Conservation (phyloP, 495 filamentous ascomycete genomes). For the Xylaria flabelliformis region DNA sequence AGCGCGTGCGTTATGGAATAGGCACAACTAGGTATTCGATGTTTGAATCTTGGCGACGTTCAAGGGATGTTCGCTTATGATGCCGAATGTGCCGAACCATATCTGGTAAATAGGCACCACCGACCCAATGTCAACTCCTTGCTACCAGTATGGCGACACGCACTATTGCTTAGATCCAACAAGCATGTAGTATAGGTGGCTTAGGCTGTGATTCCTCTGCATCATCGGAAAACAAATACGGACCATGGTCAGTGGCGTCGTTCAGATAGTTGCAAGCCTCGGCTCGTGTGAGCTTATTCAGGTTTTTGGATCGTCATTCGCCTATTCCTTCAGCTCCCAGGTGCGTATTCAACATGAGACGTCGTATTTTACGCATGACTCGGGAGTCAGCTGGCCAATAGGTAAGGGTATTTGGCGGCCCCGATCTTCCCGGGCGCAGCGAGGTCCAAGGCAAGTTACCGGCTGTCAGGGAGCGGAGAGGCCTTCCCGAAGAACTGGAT, state of each 20-base stretch:
- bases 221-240: background rate
- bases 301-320: background rate
- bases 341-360: background rate
- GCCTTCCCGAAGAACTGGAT: conserved; percentile 13
- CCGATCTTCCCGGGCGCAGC: conserved; percentile 24
- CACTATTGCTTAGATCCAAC: background rate
- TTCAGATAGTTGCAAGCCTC: background rate
- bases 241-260: background rate
- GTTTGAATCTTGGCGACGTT: background rate
- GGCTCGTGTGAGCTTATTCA: conserved; percentile 8
- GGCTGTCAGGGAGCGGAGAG: background rate
- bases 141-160: background rate
- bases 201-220: background rate
- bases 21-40: background rate
- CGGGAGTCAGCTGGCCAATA: conserved; percentile 24
- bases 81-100: conserved; percentile 8
- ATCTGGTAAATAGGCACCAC: conserved; percentile 1
- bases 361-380: conserved; percentile 18
- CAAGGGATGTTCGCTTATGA: conserved; percentile 5
- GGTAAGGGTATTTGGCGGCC: conserved; percentile 10
- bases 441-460: conserved; percentile 10
- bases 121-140: background rate
- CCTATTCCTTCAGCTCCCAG: background rate
- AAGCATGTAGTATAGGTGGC: conserved; percentile 8
- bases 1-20: background rate